Base-by-base conservation (phyloP, 1,284 basidiomycete species). In the Cutaneotrichosporon dermatis region DNA sequence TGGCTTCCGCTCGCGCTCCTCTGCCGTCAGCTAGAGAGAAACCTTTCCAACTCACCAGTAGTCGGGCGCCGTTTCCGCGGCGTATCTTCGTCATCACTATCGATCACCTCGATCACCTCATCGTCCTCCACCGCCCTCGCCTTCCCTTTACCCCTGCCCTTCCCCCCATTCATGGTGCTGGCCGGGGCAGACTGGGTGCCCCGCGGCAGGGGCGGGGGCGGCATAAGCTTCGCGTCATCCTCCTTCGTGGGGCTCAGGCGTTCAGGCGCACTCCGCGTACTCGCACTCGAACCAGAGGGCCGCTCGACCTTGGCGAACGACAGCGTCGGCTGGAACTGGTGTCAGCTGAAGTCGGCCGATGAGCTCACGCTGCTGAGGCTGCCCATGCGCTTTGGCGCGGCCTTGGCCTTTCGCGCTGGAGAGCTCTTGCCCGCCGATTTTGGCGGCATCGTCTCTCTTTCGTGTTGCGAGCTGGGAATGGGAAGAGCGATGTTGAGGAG, bases 61-160 rank as follows among this genome's bases (percentile, higher is more conserved):
- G 6, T 16, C 13, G 25, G 25, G 2, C 13, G 25, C 11, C 55
- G 45, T 46, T 54, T 57, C 33, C 16, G 35, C 1, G 48, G 42
- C 15, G 42, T 37, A 37, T 63, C 66, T 2, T 72, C 69, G 37
- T 68, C 68, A 36, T 69, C 67, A 25, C 64, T 69, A 36, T 71
- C 69, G 6, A 66, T 36, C 4, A 74, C 8, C 51, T 67, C 70
- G 10, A 71, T 63, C 35, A 69, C 60, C 16, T 66, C 65, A 7
- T 57, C 54, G 8, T 35, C 49, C 13, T 33, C 13, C 12, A n/a
- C 37, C 6, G 46, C 73, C n/a, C n/a, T n/a, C n/a, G n/a, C n/a
- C 62, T 77, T 79, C 56, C 71, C 80, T 68, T 83, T 87, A 42
- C 73, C 79, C 68, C 86, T 86, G 16, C 12, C 53, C 3, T 49